Base-by-base conservation (phyloP, 2,329 filamentous ascomycete species). In the Graphilbum fragrans region DNA sequence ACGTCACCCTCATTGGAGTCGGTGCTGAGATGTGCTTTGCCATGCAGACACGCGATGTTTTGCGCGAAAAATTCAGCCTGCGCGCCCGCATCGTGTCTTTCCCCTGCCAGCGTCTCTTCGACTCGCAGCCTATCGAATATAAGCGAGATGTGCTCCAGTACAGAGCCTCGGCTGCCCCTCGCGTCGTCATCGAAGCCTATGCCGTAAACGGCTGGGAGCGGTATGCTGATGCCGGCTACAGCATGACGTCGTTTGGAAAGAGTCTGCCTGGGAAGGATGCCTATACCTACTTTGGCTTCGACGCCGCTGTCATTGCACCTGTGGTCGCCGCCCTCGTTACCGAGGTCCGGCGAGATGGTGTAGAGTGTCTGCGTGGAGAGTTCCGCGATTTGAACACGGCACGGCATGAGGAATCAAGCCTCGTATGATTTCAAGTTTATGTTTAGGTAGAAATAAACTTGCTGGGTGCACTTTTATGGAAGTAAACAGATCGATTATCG, bases 271-370 rank as follows among this genome's bases (percentile, higher is more conserved):
- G 65, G 0, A 62, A 66, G 14, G 58, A 60, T 18, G 65, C 66
- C 11, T 70, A 71, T 46, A 59, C 63, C 34, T 55, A 63, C 22
- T 71, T 72, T 46, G 64, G 66, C 2, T 65, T 64, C 38, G 61
- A 67, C 42, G 53, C 54, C 0, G 53, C 60, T 32, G 57, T 57
- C 3, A 64, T 71, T 46, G n/a, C n/a, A n/a, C n/a, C n/a, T n/a
- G n/a, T n/a, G n/a, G n/a, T n/a, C n/a, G n/a, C n/a, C n/a, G n/a
- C n/a, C n/a, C n/a, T n/a, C n/a, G n/a, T n/a, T n/a, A n/a, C n/a
- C n/a, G n/a, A n/a, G n/a, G n/a, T n/a, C n/a, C n/a, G n/a, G n/a
- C n/a, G n/a, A n/a, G n/a, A n/a, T n/a, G n/a, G n/a, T n/a, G n/a
- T n/a, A n/a, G n/a, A n/a, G n/a, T n/a, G n/a, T n/a, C n/a, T n/a